Evolutionary conservation across 2,329 filamentous ascomycete genomes (phyloP).

Genomic region (Pseudocercospora crystallina): DNA sequence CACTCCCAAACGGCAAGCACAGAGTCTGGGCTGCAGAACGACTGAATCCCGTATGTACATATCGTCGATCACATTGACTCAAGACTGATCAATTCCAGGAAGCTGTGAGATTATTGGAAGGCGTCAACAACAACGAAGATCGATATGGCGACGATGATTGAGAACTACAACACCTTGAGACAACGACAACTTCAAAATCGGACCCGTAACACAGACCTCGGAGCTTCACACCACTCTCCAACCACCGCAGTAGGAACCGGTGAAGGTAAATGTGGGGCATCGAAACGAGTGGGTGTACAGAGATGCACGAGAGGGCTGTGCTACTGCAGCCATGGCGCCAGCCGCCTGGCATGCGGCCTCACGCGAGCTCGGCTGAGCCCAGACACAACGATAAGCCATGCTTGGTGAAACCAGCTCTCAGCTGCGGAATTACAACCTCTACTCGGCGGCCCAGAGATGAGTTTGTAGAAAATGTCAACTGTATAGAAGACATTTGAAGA

Average conservation of each 20-base stretch:
- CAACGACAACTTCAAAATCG: not conserved
- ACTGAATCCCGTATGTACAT: not conserved
- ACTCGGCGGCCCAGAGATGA: too few relatives aligned
- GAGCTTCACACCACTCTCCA: too few relatives aligned
- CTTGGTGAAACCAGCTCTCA: conserved; percentile 1
- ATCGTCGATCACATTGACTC: not conserved
- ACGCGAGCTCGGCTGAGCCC: not conserved
- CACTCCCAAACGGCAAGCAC: not conserved
- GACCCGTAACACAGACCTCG: too few relatives aligned
- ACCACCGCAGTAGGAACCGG: too few relatives aligned
- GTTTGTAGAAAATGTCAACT: too few relatives aligned
- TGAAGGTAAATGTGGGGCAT: too few relatives aligned
- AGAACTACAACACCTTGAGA: not conserved
- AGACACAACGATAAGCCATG: conserved; percentile 1
- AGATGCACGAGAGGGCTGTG: conserved; percentile 3
- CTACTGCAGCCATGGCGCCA: conserved; percentile 3
- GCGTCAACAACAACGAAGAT: conserved; percentile 2
- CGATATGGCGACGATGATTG: conserved; percentile 1
- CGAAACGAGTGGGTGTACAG: not conserved
- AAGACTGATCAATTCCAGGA: not conserved
- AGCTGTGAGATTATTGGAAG: conserved; percentile 3
- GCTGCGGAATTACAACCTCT: conserved; percentile 2
- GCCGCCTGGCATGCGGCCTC: conserved; percentile 1
- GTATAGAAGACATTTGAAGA: too few relatives aligned
- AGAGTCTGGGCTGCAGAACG: conserved; percentile 6